These are phyloP conservation scores for Rubia tinctorum DNA, from an alignment of 305 asterid species.

Conservation along the genomic window DNA sequence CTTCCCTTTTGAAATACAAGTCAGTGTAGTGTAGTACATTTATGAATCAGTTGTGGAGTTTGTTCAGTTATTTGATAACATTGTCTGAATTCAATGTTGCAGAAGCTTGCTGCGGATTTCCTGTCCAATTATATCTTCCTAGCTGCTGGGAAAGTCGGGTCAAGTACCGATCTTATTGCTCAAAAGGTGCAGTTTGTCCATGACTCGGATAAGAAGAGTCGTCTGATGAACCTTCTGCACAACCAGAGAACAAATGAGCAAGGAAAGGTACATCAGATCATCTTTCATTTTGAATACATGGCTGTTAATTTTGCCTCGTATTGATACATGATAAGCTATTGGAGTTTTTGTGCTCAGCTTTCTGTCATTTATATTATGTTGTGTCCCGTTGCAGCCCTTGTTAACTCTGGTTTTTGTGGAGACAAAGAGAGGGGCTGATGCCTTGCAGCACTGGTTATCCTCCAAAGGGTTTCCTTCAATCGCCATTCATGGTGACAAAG, in stretches of 20 bases:
- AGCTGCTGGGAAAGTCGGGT: constrained; percentile 76
- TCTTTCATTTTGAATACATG: neutral
- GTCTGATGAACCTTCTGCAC: constrained; percentile 40
- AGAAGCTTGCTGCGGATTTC: constrained; percentile 72
- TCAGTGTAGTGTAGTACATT: too few relatives aligned
- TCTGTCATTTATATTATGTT: neutral
- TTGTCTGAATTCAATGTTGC: constrained; percentile 10
- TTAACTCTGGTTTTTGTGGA: constrained; percentile 71
- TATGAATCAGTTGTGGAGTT: neutral
- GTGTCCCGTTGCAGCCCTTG: constrained; percentile 32
- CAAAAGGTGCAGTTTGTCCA: constrained; percentile 60
- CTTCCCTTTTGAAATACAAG: constrained; percentile 50
- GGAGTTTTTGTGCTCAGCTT: neutral
- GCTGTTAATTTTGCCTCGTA: neutral
- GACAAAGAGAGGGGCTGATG: constrained; percentile 73
- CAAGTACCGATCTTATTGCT: constrained; percentile 59
- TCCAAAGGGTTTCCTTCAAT: constrained; percentile 48
- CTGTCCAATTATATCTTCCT: constrained; percentile 52
- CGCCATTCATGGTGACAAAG: constrained; percentile 82
- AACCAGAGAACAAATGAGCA: constrained; percentile 27
- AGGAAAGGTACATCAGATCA: constrained; percentile 39
- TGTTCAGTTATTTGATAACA: neutral
- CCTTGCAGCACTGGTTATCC: constrained; percentile 52
- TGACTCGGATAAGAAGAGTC: constrained; percentile 45
- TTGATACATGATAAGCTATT: neutral